These are phyloP conservation scores for Alternaria panax DNA, from an alignment of 2,329 filamentous ascomycete genomes.

Conservation along the genomic window DNA sequence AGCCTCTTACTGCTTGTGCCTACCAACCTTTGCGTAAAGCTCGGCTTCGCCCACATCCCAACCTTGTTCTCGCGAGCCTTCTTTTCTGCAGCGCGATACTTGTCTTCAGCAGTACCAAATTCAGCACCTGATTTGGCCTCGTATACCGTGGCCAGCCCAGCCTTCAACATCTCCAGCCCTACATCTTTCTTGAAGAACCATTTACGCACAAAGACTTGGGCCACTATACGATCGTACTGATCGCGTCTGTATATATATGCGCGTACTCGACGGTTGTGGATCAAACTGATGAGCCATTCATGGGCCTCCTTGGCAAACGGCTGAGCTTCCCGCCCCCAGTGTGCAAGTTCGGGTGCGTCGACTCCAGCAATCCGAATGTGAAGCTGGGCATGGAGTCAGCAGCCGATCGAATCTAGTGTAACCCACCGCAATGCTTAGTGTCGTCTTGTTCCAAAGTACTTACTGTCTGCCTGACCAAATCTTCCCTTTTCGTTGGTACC, in stretches of 20 bases:
- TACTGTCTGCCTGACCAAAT: slow-evolving; percentile 80
- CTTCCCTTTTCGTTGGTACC: slow-evolving; percentile 72
- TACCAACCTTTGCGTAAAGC: slow-evolving; percentile 50
- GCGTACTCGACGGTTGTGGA: slow-evolving; percentile 76
- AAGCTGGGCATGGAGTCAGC: slow-evolving; percentile 64
- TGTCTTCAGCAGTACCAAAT: slow-evolving; percentile 73
- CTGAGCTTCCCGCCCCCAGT: slow-evolving; percentile 89
- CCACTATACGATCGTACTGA: slow-evolving; percentile 91
- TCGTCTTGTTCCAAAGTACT: slow-evolving; percentile 7
- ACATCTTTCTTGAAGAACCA: slow-evolving; percentile 78
- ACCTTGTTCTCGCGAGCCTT: slow-evolving; percentile 52
- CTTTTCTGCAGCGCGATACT: slow-evolving; percentile 72
- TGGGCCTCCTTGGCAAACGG: slow-evolving; percentile 83
- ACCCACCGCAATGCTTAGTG: background rate
- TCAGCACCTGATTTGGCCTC: slow-evolving; percentile 90
- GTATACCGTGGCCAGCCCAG: slow-evolving; percentile 87
- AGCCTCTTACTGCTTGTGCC: slow-evolving; percentile 62
- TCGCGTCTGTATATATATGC: slow-evolving; percentile 85
- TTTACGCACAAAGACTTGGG: slow-evolving; percentile 78
- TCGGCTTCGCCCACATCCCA: slow-evolving; percentile 71
- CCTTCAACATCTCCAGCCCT: slow-evolving; percentile 86
- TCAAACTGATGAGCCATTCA: slow-evolving; percentile 76
- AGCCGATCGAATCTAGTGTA: background rate
- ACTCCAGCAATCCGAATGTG: slow-evolving; percentile 88
- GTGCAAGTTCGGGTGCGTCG: slow-evolving; percentile 90